These are phyloP conservation scores for Aspergillus incahuasiensis DNA, from an alignment of 495 filamentous ascomycete species.

Conservation along the genomic window DNA sequence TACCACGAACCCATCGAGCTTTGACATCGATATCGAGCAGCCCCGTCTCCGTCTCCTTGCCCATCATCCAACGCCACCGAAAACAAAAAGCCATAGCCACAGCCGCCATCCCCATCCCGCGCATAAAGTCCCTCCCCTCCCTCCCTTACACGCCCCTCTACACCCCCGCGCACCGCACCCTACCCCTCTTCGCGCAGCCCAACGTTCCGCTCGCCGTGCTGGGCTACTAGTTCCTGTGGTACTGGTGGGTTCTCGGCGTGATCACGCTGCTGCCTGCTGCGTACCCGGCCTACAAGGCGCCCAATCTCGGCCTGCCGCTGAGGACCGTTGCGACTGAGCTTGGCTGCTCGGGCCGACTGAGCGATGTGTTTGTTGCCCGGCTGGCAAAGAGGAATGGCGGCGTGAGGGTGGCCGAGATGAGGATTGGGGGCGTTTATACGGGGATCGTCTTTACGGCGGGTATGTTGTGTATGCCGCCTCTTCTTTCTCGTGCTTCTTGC, in stretches of 20 bases:
- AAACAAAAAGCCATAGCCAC: too few relatives aligned
- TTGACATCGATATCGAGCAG: slow-evolving; percentile 28
- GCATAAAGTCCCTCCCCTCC: slow-evolving; percentile 51
- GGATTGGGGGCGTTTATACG: slow-evolving; percentile 56
- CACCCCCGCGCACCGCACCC: slow-evolving; percentile 44
- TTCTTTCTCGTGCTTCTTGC: too few relatives aligned
- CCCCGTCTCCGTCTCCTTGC: neutral
- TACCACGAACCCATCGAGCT: too few relatives aligned
- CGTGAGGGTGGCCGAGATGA: slow-evolving; percentile 51
- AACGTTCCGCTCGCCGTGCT: slow-evolving; percentile 43
- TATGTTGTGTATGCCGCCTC: too few relatives aligned
- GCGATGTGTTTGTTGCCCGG: slow-evolving; percentile 46
- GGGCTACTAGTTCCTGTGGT: slow-evolving; percentile 55
- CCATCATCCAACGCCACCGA: neutral
- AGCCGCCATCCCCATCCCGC: slow-evolving; percentile 16
- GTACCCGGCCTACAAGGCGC: slow-evolving; percentile 46
- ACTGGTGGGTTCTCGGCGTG: slow-evolving; percentile 60
- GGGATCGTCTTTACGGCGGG: slow-evolving; percentile 46
- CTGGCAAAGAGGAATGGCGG: slow-evolving; percentile 45
- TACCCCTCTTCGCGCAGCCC: slow-evolving; percentile 45
- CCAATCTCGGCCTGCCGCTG: slow-evolving; percentile 54
- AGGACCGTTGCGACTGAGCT: slow-evolving; percentile 53
- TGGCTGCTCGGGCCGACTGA: slow-evolving; percentile 49
- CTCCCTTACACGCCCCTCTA: slow-evolving; percentile 51
- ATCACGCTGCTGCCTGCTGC: slow-evolving; percentile 57